Conservation (phyloP, 2,329 filamentous ascomycete species). For the Hypomyces perniciosus region DNA sequence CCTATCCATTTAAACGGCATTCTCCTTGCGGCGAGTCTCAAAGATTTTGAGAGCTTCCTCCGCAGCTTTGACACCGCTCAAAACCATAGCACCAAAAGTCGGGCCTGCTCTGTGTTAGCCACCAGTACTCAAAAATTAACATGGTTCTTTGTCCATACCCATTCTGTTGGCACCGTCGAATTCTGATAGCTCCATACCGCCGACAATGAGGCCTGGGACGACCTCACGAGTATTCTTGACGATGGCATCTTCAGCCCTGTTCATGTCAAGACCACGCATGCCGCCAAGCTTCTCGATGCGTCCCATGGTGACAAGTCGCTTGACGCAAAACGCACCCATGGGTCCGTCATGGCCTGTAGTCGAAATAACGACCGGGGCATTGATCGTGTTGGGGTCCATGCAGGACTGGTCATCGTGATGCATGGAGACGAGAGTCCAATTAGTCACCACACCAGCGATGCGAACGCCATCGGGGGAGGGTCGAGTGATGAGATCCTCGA, state of each 20-base stretch:
- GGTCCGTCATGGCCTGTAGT: slow-evolving; percentile 89
- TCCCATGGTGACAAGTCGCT: slow-evolving; percentile 85
- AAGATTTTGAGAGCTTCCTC: slow-evolving; percentile 78
- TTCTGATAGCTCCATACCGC: slow-evolving; percentile 89
- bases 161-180: slow-evolving; percentile 88
- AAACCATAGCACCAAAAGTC: slow-evolving; percentile 83
- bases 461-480: slow-evolving; percentile 52
- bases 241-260: slow-evolving; percentile 83
- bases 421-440: slow-evolving; percentile 89
- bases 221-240: slow-evolving; percentile 88
- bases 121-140: not conserved
- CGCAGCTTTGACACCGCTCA: slow-evolving; percentile 83
- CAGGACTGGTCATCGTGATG: slow-evolving; percentile 86
- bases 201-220: slow-evolving; percentile 82
- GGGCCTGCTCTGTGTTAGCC: slow-evolving; percentile 39
- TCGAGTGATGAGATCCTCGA: slow-evolving; percentile 89
- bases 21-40: slow-evolving; percentile 71
- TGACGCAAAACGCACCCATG: slow-evolving; percentile 86
- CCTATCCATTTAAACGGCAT: slow-evolving; percentile 34
- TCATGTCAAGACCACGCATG: slow-evolving; percentile 93
- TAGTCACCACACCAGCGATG: slow-evolving; percentile 85
- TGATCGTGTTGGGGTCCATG: slow-evolving; percentile 98
- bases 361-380: slow-evolving; percentile 79
- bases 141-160: slow-evolving; percentile 43
- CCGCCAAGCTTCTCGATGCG: slow-evolving; percentile 76